Base-by-base conservation (phyloP, 2,329 filamentous ascomycete genomes). In the Calonectria pseudoreteaudii region DNA sequence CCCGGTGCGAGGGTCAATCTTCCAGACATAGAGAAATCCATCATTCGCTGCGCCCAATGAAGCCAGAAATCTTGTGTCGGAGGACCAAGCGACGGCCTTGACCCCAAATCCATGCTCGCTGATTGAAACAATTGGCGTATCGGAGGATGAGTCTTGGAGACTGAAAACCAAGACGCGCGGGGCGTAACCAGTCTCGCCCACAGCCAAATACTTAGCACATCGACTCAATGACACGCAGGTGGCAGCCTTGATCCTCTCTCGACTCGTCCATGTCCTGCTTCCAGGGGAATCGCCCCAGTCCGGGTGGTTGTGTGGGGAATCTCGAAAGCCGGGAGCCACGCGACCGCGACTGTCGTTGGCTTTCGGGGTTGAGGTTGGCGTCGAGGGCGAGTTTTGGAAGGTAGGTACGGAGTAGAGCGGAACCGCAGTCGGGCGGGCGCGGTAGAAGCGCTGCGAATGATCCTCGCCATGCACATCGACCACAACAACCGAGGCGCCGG, bases 101-200 rank as follows among this genome's bases (percentile, higher is more conserved):
- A 99, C 95, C 9, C 97, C 97, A 83, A 95, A 97, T 0, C 92
- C 93, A 84, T 99, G 97, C 81, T 99, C 97, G 69, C 92, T 94
- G 70, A 99, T 91, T 44, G 94, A 95, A 3, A 95, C 94, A 9
- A 98, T 88, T 3, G 97, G 97, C 1, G 90, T 90, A 80, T 98
- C 96, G 3, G 93, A 93, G 2, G 94, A 94, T 44, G 90, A 90
- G 80, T 98, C 95, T 79, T 94, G 91, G 7, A 97, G 92, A 38
- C 92, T 95, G 85, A 98, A 99, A 69, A 99, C 93, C 71, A 98
- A 88, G 28, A 99, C 95, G 68, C 97, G 91, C 8, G 97, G 97
- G 68, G 93, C 94, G 84, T 98, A 98, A 28, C 97, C 97, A 4
- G 96, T 98, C 90, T 99, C 97, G 80, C 97, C 97, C 4, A 98